Percentiles rank a stretch among this genome's conserved stretches.
Conservation (phyloP, 768 basidiomycete species). For the Harrya chromipes region DNA sequence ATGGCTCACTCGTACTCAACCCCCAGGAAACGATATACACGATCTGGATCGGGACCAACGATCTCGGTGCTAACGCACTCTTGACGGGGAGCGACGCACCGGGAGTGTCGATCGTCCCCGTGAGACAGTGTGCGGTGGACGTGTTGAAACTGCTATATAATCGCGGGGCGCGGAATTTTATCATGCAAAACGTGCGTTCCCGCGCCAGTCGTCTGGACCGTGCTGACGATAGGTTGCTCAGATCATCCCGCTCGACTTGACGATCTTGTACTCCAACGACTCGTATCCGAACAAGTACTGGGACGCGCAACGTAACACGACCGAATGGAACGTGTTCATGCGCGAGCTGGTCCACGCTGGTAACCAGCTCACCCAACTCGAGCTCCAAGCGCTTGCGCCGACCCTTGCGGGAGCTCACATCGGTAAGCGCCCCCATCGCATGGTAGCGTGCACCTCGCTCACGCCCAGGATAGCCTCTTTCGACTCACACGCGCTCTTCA, state of each 20-base stretch:
- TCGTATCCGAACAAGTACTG: constrained; percentile 53
- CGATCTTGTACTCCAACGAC: constrained; percentile 43
- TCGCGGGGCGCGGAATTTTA: constrained; percentile 60
- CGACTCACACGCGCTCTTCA: constrained; percentile 58
- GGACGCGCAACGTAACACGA: constrained; percentile 48
- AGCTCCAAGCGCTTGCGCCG: constrained; percentile 48
- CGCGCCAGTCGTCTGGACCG: neutral
- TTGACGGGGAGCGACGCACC: constrained; percentile 46
- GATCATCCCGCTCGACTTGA: constrained; percentile 56
- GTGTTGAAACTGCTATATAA: constrained; percentile 57
- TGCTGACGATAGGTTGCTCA: constrained; percentile 15
- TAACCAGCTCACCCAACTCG: constrained; percentile 49
- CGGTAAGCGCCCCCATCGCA: constrained; percentile 36
- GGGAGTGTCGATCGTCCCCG: constrained; percentile 55
- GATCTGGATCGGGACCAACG: constrained; percentile 69
- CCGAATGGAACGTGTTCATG: constrained; percentile 57
- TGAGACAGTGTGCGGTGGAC: constrained; percentile 54
- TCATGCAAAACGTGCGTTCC: constrained; percentile 61
- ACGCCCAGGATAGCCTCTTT: constrained; percentile 43
- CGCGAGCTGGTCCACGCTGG: constrained; percentile 48
- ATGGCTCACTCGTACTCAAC: constrained; percentile 36
- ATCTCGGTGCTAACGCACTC: constrained; percentile 54
- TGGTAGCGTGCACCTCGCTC: too few species aligned
- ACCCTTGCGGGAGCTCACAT: constrained; percentile 53
- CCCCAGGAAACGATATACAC: constrained; percentile 55